A percentile compares a stretch with the other conserved stretches of the same genome.
These are phyloP conservation scores for Colletotrichum sp. DNA, from an alignment of 2,329 filamentous ascomycete species.

Conservation along the genomic window DNA sequence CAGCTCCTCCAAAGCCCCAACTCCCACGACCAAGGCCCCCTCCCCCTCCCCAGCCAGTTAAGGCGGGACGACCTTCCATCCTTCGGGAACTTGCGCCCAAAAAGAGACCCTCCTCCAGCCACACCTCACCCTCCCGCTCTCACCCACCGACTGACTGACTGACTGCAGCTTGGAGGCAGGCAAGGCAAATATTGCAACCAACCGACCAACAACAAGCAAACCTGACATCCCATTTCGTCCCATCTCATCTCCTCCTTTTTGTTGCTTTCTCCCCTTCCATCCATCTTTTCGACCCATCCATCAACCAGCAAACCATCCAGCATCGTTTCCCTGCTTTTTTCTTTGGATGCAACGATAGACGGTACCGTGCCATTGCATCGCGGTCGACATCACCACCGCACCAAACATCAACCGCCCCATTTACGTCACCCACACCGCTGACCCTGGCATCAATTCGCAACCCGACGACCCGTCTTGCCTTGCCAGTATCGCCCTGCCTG, in stretches of 20 bases:
- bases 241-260: not conserved
- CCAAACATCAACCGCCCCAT: not conserved
- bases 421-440: not conserved
- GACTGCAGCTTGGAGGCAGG: not conserved
- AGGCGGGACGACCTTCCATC: not conserved
- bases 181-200: not conserved
- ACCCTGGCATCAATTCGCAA: not conserved
- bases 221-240: not conserved
- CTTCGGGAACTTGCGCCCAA: too few relatives aligned
- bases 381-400: not conserved
- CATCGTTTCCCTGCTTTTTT: not conserved
- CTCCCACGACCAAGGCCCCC: not conserved
- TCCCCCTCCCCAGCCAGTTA: not conserved
- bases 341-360: not conserved
- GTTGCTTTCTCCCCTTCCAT: not conserved
- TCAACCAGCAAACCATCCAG: not conserved
- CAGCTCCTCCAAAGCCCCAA: not conserved
- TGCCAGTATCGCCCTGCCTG: not conserved
- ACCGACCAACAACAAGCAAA: not conserved
- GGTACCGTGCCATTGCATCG: not conserved
- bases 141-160: not conserved
- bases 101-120: not conserved
- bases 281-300: not conserved
- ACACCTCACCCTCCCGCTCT: not conserved
- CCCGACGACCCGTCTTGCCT: not conserved